Conservation (phyloP, 2,329 filamentous ascomycete species). For the Aspergillus flavus region DNA sequence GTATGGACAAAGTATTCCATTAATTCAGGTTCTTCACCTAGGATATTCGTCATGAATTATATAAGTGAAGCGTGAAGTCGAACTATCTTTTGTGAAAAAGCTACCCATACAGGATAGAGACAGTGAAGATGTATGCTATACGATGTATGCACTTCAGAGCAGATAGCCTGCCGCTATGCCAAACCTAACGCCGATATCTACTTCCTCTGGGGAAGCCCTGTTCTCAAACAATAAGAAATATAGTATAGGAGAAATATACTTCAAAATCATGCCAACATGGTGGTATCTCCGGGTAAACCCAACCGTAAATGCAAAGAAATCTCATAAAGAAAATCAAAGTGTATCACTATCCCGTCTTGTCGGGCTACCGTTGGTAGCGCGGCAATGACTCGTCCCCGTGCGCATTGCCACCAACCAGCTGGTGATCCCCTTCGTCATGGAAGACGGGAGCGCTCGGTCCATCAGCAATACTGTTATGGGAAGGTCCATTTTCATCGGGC, state of each 20-base stretch:
- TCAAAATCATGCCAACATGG: conserved; percentile 15
- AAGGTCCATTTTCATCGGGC: conserved; percentile 43
- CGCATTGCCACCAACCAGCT: conserved; percentile 42
- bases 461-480: conserved; percentile 15
- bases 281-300: conserved; percentile 39
- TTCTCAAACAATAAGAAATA: conserved; percentile 6
- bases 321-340: conserved; percentile 29
- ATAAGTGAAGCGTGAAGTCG: background rate
- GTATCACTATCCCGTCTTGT: conserved; percentile 4
- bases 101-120: background rate
- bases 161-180: conserved; percentile 1
- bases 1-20: background rate
- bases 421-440: conserved; percentile 60
- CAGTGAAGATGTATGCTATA: background rate
- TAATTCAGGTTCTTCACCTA: background rate
- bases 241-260: conserved; percentile 14
- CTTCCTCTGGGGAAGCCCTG: conserved; percentile 1
- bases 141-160: background rate
- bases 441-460: conserved; percentile 62
- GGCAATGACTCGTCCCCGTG: conserved; percentile 46
- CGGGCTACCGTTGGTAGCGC: conserved; percentile 45
- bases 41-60: background rate
- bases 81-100: background rate
- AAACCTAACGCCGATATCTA: conserved; percentile 1
- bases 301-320: conserved; percentile 23